Percentiles rank a stretch among this genome's conserved stretches.
Conservation (phyloP, 768 basidiomycete species). For the Gloeostereum incarnatum region DNA sequence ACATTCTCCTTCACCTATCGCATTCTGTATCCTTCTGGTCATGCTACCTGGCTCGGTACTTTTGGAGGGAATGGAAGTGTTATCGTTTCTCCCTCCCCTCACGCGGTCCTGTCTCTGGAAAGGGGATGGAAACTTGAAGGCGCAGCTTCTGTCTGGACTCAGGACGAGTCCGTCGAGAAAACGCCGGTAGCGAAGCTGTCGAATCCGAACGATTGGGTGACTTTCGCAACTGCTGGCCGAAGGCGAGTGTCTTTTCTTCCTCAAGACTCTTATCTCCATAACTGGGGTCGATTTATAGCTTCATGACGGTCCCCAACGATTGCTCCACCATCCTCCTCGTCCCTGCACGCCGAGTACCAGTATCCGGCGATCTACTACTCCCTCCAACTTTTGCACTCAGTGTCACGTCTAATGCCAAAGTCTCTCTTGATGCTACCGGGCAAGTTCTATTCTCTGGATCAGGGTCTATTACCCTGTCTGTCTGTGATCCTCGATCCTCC, state of each 20-base stretch:
- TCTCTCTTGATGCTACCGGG: conserved; percentile 17
- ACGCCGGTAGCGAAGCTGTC: conserved; percentile 13
- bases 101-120: conserved; percentile 14
- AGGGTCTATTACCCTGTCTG: conserved; percentile 17
- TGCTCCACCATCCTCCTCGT: conserved; percentile 22
- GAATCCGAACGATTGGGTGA: conserved; percentile 13
- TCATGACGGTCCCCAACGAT: conserved; percentile 11
- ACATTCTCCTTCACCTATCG: conserved; percentile 40
- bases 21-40: conserved; percentile 30
- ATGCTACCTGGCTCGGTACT: conserved; percentile 35
- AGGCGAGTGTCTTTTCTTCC: conserved; percentile 11
- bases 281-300: conserved; percentile 6
- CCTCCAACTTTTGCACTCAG: conserved; percentile 19
- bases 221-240: conserved; percentile 12
- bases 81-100: conserved; percentile 13
- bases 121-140: conserved; percentile 13
- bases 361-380: too few relatives aligned
- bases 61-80: conserved; percentile 33
- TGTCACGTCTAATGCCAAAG: conserved; percentile 16
- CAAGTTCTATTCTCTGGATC: conserved; percentile 17
- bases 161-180: conserved; percentile 2
- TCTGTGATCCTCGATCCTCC: conserved; percentile 10
- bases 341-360: conserved; percentile 11
- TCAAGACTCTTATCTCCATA: conserved; percentile 2
- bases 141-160: conserved; percentile 4